Percentiles rank a stretch among this genome's conserved stretches.
These are phyloP conservation scores for Kuraishia cidri DNA, from an alignment of 805 yeast species.

Conservation along the genomic window DNA sequence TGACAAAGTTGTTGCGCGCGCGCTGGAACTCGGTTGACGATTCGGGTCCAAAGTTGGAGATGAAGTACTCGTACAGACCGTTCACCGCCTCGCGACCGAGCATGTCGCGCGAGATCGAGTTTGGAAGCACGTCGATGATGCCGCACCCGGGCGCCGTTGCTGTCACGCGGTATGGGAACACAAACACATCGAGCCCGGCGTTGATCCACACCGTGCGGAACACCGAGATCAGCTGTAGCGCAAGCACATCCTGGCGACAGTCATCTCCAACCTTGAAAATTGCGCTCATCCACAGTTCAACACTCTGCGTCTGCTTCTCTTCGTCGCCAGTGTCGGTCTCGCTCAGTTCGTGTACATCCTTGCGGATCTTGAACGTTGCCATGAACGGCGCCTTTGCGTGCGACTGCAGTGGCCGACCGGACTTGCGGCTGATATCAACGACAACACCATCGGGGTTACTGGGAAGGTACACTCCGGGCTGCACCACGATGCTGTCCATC, in stretches of 20 bases:
- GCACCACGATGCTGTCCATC: conserved; percentile 68
- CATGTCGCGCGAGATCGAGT: conserved; percentile 95
- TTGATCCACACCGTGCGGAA: conserved; percentile 87
- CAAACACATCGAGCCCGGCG: conserved; percentile 83
- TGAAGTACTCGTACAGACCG: conserved; percentile 88
- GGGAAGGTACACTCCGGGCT: conserved; percentile 85
- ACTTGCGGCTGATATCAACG: conserved; percentile 80
- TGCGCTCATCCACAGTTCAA: conserved; percentile 84
- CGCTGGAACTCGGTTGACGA: conserved; percentile 80
- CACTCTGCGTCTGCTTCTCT: conserved; percentile 18
- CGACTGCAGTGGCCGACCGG: conserved; percentile 92
- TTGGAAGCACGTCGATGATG: conserved; percentile 94
- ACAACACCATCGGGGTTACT: conserved; percentile 96
- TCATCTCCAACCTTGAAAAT: conserved; percentile 99
- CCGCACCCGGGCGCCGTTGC: conserved; percentile 99
- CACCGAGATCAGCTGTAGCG: conserved; percentile 83
- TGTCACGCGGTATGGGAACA: conserved; percentile 90
- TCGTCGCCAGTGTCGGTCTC: conserved; percentile 15
- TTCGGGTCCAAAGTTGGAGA: conserved; percentile 92
- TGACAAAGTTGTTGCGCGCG: conserved; percentile 88
- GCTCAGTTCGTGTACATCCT: conserved; percentile 37
- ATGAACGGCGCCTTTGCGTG: conserved; percentile 98
- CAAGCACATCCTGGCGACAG: conserved; percentile 95
- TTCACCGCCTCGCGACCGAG: conserved; percentile 98
- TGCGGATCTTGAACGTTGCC: conserved; percentile 87